Percentiles rank a stretch among this genome's conserved stretches.
Conservation (phyloP, 768 basidiomycete genomes). For the Tricholoma terreum region DNA sequence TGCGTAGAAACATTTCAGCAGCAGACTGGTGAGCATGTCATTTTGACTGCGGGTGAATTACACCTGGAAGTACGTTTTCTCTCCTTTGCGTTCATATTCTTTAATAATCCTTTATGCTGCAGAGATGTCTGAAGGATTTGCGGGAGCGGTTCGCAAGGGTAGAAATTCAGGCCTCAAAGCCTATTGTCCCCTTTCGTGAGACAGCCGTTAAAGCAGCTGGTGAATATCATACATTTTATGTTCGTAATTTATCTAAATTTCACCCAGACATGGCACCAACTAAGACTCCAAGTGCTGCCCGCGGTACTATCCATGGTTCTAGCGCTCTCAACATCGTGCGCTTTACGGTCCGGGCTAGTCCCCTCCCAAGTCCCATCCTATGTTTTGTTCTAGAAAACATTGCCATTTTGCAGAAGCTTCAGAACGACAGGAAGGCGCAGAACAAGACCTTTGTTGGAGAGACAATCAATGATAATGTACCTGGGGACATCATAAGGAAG, state of each 20-base stretch:
- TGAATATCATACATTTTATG: constrained; percentile 24
- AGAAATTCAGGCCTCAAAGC: constrained; percentile 90
- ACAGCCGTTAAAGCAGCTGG: constrained; percentile 82
- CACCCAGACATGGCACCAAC: constrained; percentile 80
- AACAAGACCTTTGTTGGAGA: constrained; percentile 39
- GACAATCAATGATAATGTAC: constrained; percentile 39
- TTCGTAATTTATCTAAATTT: neutral
- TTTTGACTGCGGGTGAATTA: constrained; percentile 91
- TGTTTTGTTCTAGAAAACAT: constrained; percentile 79
- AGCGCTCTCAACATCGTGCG: constrained; percentile 70
- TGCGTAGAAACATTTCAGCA: constrained; percentile 98
- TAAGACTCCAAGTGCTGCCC: constrained; percentile 62
- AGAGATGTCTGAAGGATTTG: constrained; percentile 97
- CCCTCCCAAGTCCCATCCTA: constrained; percentile 69
- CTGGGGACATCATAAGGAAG: constrained; percentile 58
- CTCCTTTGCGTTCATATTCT: neutral
- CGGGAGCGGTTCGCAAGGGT: constrained; percentile 92
- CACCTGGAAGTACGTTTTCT: constrained; percentile 76
- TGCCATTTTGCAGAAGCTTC: constrained; percentile 56
- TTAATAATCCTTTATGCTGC: constrained; percentile 1
- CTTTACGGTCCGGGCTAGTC: constrained; percentile 80
- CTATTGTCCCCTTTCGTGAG: constrained; percentile 97
- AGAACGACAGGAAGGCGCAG: constrained; percentile 40
- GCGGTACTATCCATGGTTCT: constrained; percentile 75
- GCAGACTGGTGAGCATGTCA: constrained; percentile 95